Base-by-base conservation (phyloP, 768 basidiomycete genomes). In the Dioszegia crocea region DNA sequence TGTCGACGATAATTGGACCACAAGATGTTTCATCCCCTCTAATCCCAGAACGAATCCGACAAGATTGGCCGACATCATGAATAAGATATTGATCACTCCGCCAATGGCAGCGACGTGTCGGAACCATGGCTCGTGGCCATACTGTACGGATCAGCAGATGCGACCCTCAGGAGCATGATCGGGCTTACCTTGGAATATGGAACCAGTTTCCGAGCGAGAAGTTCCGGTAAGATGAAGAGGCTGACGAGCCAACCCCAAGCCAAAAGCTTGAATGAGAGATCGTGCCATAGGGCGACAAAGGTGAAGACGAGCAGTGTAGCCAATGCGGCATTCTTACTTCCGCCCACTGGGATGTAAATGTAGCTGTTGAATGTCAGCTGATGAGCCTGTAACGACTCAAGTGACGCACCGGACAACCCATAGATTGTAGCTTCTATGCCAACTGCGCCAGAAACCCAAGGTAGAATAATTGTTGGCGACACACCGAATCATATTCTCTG, bases 401-500 rank as follows among this genome's bases (percentile, higher is more conserved):
- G 17, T 27, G 49, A 62, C 77, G 2, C 76, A 91, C 89, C 93
- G 81, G 36, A 91, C 84, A 45, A 93, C 81, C 96, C 94, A 98
- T 14, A 96, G 82, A 70, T 98, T 99, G 77, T 92, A 97, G 62
- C 88, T 90, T 8, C 96, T 81, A 74, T 98, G 94, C 96, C 94
- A 98, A 63, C 86, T 87, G 62, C 91, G 79, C 96, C 96, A 98
- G 77, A 99, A 98, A 0, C 91, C 91, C 10, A 86, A 75, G 0
- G 86, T 83, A 0, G 93, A 96, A 73, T 97, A 97, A 75, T 97
- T 98, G 76, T 98, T 99, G 21, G 85, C 88, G 86, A 97, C 88
- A 71, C 96, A 98, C n/a, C 96, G 84, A 12, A 99, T 83, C 96
- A 97, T 96, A 76, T 99, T 99, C 77, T 99, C 96, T 0, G 94